A percentile compares a stretch with the other conserved stretches of the same genome.
Evolutionary conservation across 768 basidiomycete genomes (phyloP).

Genomic region (Omphalotus guepiniiformis): DNA sequence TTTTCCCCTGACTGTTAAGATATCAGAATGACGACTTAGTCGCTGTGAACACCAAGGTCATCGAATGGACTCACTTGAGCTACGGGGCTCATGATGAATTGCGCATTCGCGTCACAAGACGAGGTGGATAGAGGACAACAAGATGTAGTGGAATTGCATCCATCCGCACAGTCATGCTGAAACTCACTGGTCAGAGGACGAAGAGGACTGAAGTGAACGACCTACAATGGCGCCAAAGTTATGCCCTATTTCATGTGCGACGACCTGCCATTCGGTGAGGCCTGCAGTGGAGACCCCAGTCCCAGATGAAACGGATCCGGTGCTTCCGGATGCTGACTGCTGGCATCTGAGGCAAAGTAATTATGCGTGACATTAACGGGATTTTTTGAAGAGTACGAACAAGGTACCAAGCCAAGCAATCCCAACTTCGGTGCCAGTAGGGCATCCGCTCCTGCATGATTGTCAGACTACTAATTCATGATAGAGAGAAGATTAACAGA

Average conservation of each 20-base stretch:
- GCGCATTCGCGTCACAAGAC: conserved; percentile 58
- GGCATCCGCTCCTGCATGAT: conserved; percentile 51
- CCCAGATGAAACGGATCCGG: conserved; percentile 60
- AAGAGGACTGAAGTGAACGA: conserved; percentile 15
- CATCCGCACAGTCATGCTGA: conserved; percentile 66
- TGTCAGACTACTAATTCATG: neutral
- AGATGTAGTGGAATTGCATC: conserved; percentile 49
- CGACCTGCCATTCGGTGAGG: conserved; percentile 76
- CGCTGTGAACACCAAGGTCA: neutral
- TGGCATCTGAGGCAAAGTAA: conserved; percentile 41
- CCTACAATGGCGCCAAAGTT: conserved; percentile 88
- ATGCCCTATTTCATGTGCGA: conserved; percentile 81
- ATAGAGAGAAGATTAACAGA: neutral
- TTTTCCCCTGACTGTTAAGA: conserved; percentile 49
- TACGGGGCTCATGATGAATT: conserved; percentile 86
- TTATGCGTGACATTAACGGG: no score
- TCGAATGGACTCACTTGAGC: conserved; percentile 21
- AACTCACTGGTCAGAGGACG: conserved; percentile 13
- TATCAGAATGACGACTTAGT: neutral
- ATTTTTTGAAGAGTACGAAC: conserved; percentile 30
- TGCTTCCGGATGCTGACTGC: conserved; percentile 41
- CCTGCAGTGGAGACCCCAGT: conserved; percentile 79
- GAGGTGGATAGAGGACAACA: conserved; percentile 69
- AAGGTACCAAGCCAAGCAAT: conserved; percentile 87
- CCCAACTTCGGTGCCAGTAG: conserved; percentile 77